Conservation (phyloP, 345 rosid genomes). For the Salix udensis region DNA sequence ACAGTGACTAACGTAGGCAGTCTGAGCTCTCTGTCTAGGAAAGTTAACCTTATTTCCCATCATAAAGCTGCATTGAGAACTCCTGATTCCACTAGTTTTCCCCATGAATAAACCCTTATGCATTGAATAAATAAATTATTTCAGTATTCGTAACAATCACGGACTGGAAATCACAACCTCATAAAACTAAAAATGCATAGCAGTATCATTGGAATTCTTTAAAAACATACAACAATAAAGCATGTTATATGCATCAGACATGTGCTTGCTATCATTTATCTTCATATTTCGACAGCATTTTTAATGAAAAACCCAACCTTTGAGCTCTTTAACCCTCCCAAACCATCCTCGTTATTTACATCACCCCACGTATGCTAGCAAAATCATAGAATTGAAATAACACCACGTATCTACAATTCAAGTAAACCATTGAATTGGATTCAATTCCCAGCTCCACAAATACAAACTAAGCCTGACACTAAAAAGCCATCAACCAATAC, state of each 20-base stretch:
- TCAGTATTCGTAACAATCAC: neutral
- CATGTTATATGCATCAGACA: neutral
- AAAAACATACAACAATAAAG: neutral
- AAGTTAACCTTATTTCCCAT: constrained; percentile 48
- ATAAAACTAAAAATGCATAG: neutral
- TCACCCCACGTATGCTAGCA: neutral
- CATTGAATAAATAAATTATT: neutral
- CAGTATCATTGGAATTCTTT: neutral
- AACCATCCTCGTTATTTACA: neutral
- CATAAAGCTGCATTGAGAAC: constrained; percentile 65
- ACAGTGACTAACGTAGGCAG: constrained; percentile 30
- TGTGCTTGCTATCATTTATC: neutral
- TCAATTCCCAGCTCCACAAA: neutral
- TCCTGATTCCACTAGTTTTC: constrained; percentile 40
- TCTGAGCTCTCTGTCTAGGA: constrained; percentile 44
- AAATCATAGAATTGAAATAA: neutral
- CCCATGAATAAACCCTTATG: constrained; percentile 52
- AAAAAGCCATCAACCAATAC: neutral
- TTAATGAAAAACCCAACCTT: neutral
- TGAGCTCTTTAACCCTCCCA: neutral
- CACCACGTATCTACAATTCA: neutral
- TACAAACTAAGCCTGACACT: neutral
- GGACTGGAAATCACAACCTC: neutral
- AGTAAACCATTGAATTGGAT: neutral
- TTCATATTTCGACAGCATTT: neutral